Percentiles rank a stretch among this genome's conserved stretches.
Evolutionary conservation across 2,329 filamentous ascomycete species (phyloP).

Genomic region (Amauroascus verrucosus): DNA sequence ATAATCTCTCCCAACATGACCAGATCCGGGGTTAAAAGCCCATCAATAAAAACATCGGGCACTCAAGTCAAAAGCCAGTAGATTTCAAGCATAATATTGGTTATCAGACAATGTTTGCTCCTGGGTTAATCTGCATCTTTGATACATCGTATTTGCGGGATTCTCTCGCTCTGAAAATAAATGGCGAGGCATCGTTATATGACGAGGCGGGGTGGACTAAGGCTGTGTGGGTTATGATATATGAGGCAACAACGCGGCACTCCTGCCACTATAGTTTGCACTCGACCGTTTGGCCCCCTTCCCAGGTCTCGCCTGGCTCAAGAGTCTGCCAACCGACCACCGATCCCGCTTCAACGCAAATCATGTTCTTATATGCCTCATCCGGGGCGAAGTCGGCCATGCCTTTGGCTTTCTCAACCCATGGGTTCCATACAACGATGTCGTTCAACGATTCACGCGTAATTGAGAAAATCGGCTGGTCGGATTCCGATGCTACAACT

Average conservation of each 20-base stretch:
- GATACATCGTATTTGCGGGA: too few relatives aligned
- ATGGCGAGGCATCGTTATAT: too few relatives aligned
- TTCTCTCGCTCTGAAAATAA: too few relatives aligned
- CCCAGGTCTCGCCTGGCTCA: constrained; percentile 64
- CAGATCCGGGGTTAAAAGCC: too few relatives aligned
- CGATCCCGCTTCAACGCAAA: constrained; percentile 84
- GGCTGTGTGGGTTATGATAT: not conserved
- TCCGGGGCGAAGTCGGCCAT: constrained; percentile 85
- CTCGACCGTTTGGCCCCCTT: constrained; percentile 52
- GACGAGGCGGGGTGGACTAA: too few relatives aligned
- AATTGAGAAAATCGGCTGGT: constrained; percentile 57
- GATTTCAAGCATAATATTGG: too few relatives aligned
- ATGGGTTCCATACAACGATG: constrained; percentile 95
- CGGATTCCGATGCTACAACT: constrained; percentile 42
- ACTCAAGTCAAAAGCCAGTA: too few relatives aligned
- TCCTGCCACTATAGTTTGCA: constrained; percentile 23
- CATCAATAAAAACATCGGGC: too few relatives aligned
- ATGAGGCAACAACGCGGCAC: not conserved
- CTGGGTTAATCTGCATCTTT: too few relatives aligned
- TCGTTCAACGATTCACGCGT: constrained; percentile 76
- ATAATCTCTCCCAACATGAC: too few relatives aligned
- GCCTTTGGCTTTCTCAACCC: constrained; percentile 68
- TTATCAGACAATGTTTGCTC: too few relatives aligned
- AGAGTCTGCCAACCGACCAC: constrained; percentile 74
- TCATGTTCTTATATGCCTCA: constrained; percentile 83